phyloP scores from a whole-genome alignment of 768 basidiomycete species.

The Ramaria sp. region DNA sequence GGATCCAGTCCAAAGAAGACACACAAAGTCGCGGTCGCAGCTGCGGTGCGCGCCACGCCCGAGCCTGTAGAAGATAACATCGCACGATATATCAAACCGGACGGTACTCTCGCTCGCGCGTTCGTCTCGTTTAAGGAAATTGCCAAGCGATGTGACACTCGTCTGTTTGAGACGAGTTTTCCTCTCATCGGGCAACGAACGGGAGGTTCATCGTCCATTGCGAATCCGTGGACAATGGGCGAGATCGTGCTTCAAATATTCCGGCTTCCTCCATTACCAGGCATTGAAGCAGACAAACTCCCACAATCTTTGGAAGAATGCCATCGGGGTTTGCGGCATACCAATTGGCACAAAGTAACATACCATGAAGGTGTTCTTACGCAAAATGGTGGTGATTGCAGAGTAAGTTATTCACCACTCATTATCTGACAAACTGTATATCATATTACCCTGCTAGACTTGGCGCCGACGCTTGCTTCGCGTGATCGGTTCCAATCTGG shows the following conservation, averaged over 20 bases:
- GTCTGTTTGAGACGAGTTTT: conserved; percentile 72
- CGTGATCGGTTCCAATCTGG: conserved; percentile 73
- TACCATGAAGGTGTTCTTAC: conserved; percentile 91
- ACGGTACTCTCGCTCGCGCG: conserved; percentile 80
- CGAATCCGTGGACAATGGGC: conserved; percentile 54
- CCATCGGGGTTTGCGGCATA: conserved; percentile 74
- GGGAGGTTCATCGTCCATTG: conserved; percentile 31
- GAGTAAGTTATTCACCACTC: conserved; percentile 36
- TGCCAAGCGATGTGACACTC: conserved; percentile 70
- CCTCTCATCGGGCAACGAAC: conserved; percentile 70
- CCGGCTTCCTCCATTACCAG: conserved; percentile 81
- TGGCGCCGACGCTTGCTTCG: conserved; percentile 78
- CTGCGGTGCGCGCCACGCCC: conserved; percentile 29
- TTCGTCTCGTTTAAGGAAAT: conserved; percentile 87
- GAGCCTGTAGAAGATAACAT: conserved; percentile 54
- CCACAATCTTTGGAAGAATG: conserved; percentile 89
- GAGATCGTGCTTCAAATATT: conserved; percentile 88
- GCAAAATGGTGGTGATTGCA: conserved; percentile 88
- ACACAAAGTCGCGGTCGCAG: conserved; percentile 23
- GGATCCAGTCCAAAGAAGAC: conserved; percentile 49
- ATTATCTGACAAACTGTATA: not conserved
- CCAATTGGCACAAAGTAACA: conserved; percentile 89
- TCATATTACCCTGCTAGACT: conserved; percentile 32
- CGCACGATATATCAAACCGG: conserved; percentile 70
- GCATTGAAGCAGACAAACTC: conserved; percentile 61